phyloP scores from a whole-genome alignment of 805 yeast species.

The Kodamaea lidongshanica region DNA sequence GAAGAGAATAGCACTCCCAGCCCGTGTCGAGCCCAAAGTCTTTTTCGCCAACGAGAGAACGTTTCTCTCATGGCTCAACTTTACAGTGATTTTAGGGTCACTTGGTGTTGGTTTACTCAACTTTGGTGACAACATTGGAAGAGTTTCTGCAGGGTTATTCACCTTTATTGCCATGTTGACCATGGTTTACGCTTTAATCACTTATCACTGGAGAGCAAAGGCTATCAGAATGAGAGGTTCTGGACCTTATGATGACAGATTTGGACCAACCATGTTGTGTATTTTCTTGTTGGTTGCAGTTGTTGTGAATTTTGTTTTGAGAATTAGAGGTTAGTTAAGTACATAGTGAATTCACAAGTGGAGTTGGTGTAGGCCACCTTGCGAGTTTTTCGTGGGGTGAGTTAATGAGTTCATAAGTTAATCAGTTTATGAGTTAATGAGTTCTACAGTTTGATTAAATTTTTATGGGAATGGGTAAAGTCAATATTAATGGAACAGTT shows the following conservation, averaged over 20 bases:
- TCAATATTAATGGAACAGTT: no score
- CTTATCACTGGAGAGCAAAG: conserved; percentile 99
- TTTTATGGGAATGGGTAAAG: no score
- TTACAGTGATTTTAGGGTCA: conserved; percentile 97
- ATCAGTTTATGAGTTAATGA: no score
- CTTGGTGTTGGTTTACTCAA: conserved; percentile 92
- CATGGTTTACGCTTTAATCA: conserved; percentile 89
- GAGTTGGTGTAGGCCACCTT: conserved; percentile 3
- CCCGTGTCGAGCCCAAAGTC: conserved; percentile 97
- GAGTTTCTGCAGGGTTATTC: conserved; percentile 88
- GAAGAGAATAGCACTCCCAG: conserved; percentile 95
- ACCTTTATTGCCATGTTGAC: conserved; percentile 97
- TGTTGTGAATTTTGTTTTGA: conserved; percentile 81
- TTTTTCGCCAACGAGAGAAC: conserved; percentile 99
- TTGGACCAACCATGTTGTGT: conserved; percentile 97
- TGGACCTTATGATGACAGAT: conserved; percentile 98
- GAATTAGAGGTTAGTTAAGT: conserved; percentile 56
- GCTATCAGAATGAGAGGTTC: conserved; percentile 97
- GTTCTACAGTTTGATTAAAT: no score
- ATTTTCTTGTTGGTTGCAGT: conserved; percentile 90
- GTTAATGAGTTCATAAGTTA: no score
- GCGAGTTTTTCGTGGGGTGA: no score
- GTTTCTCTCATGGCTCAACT: conserved; percentile 95
- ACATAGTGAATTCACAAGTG: conserved; percentile 2
- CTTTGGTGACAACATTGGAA: conserved; percentile 92